Percentiles rank a stretch among this genome's conserved stretches.
These are phyloP conservation scores for Blastobotrys peoriensis DNA, from an alignment of 805 yeast genomes.

Conservation along the genomic window DNA sequence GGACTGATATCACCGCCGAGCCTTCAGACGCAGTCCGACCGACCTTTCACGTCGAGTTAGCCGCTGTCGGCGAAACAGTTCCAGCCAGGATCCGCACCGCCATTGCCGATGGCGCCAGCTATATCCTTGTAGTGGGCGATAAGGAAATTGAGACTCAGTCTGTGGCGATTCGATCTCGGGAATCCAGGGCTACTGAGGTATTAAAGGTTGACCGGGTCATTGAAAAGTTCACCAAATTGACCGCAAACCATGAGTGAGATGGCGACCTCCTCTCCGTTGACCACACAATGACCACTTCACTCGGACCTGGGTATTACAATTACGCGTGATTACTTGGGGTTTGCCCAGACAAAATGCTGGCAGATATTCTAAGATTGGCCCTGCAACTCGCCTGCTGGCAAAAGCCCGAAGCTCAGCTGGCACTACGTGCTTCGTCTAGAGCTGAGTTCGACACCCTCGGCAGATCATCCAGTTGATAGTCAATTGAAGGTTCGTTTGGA, in stretches of 20 bases:
- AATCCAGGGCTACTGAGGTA: constrained; percentile 37
- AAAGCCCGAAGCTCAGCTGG: too few species aligned
- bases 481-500: constrained; percentile 26
- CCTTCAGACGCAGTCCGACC: constrained; percentile 10
- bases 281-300: too few species aligned
- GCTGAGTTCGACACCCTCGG: constrained; percentile 18
- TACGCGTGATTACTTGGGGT: too few species aligned
- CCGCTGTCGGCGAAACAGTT: constrained; percentile 67
- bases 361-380: too few species aligned
- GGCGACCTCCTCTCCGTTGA: too few species aligned
- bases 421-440: too few species aligned
- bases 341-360: too few species aligned
- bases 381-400: too few species aligned
- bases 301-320: too few species aligned
- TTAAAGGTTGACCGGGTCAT: constrained; percentile 48
- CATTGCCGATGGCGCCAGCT: constrained; percentile 64
- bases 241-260: too few species aligned
- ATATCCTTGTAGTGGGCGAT: constrained; percentile 81
- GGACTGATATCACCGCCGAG: constrained; percentile 24
- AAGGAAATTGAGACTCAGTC: constrained; percentile 59
- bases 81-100: constrained; percentile 80
- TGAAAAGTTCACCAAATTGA: constrained; percentile 39
- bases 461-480: constrained; percentile 11
- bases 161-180: constrained; percentile 59
- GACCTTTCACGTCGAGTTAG: constrained; percentile 71